A percentile compares a stretch with the other conserved stretches of the same genome.
Evolutionary conservation across 2,329 filamentous ascomycete species (phyloP).

Genomic region (Trichoderma atrobrunneum): DNA sequence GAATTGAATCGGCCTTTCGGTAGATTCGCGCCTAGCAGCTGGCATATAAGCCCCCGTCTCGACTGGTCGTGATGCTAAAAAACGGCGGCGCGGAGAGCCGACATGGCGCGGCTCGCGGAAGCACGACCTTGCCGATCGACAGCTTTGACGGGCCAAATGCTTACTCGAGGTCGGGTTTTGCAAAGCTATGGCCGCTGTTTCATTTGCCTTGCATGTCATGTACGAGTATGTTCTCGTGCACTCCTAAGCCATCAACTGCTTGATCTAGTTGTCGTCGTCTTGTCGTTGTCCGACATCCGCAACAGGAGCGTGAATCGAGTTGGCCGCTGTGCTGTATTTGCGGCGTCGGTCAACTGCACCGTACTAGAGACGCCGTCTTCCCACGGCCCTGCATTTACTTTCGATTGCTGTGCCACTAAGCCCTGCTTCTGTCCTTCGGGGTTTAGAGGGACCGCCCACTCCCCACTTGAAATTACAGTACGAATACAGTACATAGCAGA

Average conservation of each 20-base stretch:
- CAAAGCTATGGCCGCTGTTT: background rate
- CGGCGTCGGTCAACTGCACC: background rate
- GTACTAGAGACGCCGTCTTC: background rate
- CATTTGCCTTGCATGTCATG: background rate
- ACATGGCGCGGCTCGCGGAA: slow-evolving; percentile 10
- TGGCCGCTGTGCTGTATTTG: background rate
- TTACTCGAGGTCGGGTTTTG: background rate
- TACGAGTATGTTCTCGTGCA: background rate
- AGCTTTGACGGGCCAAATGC: background rate
- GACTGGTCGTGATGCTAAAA: slow-evolving; percentile 5
- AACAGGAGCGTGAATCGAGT: background rate
- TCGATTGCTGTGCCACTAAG: background rate
- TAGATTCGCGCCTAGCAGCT: background rate
- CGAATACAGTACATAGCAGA: background rate
- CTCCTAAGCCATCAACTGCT: background rate
- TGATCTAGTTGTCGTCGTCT: background rate
- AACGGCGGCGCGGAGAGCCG: slow-evolving; percentile 1
- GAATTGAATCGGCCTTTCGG: background rate
- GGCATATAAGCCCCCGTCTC: background rate
- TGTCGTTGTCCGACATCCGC: background rate
- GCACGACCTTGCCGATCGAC: slow-evolving; percentile 5
- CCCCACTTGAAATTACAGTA: background rate
- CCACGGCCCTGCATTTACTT: background rate
- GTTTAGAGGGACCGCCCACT: background rate
- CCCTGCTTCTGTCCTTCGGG: background rate